Evolutionary conservation across 73 alveolate species (phyloP), one percentile per base, ranked within the genome.

Genomic region (Paramecium sexaurelia): DNA sequence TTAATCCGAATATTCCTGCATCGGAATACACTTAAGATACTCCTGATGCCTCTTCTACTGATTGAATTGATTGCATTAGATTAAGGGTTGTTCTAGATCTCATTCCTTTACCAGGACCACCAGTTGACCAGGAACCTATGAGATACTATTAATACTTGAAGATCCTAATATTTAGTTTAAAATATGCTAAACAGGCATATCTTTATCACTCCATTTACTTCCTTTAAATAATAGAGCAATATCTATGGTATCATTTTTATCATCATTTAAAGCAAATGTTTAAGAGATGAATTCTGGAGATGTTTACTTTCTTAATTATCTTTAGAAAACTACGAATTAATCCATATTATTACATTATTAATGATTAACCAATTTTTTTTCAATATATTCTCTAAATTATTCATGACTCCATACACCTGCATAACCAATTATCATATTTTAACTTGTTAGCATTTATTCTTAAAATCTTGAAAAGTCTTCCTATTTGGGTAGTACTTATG

Each of bases 51-150:
- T 37, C 43, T 43, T 78, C 90, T 8, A 78, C 71, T 17, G 55
- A 75, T 13, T 55, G 36, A 8, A 75, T 41, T 29, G 36, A 33
- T 41, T 75, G 17, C 89, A 75, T 75, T 39, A 75, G 37, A 41
- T 75, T 75, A 9, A 75, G 45, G 5, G 89, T 75, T 36, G 89
- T 39, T 75, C 89, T 75, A 0, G 89, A 75, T 75, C 89, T 75
- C 89, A 75, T 75, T 75, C 89, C 89, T 39, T 75, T 75, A 75
- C 89, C 89, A 36, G 89, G 89, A 75, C 89, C 89, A 75, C 89
- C 89, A 41, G 71, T 75, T 33, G 89, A 75, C 89, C 89, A 75
- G 29, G 89, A 75, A 36, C 89, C 89, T 75, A n/a, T 75, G 6
- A 68, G 3, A 75, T 33, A 33, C 45, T 19, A 75, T 4, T 8